Evolutionary conservation across 1,284 basidiomycete genomes (phyloP).

Genomic region (Marasmius tenuissimus): DNA sequence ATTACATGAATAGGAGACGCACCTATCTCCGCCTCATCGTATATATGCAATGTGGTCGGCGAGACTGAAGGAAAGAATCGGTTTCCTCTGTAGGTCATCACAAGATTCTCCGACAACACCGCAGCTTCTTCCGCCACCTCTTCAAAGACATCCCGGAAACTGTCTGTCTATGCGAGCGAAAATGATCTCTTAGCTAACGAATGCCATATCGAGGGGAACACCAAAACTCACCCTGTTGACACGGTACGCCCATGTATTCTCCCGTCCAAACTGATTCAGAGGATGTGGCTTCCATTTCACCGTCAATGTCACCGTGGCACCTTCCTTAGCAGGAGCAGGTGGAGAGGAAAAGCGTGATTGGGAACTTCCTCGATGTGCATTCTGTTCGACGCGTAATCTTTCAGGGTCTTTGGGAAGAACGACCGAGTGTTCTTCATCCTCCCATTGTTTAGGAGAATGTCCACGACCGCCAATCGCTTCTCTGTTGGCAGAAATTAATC

Average conservation of each 20-base stretch:
- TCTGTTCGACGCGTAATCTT: constrained; percentile 50
- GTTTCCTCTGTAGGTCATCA: constrained; percentile 57
- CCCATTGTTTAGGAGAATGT: constrained; percentile 40
- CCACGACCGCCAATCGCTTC: constrained; percentile 44
- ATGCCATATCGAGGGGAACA: not conserved
- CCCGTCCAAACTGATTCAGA: constrained; percentile 36
- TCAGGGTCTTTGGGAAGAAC: constrained; percentile 62
- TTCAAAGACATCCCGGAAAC: constrained; percentile 61
- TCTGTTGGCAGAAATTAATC: constrained; percentile 28
- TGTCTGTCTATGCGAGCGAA: constrained; percentile 48
- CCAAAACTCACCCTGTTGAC: constrained; percentile 53
- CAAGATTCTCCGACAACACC: constrained; percentile 47
- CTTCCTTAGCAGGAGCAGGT: constrained; percentile 28
- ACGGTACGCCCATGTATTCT: constrained; percentile 48
- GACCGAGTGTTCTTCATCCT: constrained; percentile 42
- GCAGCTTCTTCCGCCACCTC: constrained; percentile 58
- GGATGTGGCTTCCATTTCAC: constrained; percentile 70
- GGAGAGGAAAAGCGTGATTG: constrained; percentile 21
- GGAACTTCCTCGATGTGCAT: constrained; percentile 12
- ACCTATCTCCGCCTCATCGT: constrained; percentile 68
- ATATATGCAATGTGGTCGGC: constrained; percentile 62
- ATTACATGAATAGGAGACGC: constrained; percentile 20
- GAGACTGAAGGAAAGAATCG: constrained; percentile 68
- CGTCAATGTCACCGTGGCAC: constrained; percentile 46
- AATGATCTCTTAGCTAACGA: not conserved